Evolutionary conservation across 192 early-diverging fungal species (phyloP).

Genomic region (Backusella parvicylindrica): DNA sequence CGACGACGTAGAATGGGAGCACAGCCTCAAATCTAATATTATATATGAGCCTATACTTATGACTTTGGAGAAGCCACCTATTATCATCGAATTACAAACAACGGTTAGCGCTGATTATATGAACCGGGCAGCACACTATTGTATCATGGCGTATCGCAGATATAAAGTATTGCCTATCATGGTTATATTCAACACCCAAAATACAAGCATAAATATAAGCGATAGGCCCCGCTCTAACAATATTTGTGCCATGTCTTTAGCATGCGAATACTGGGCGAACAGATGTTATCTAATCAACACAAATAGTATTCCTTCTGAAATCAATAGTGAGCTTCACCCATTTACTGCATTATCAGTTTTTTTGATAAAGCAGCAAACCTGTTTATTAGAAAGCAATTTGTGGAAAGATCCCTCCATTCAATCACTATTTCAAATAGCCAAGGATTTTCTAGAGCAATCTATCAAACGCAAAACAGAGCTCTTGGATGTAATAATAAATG

Average conservation of each 20-base stretch:
- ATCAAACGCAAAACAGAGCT: constrained; percentile 5
- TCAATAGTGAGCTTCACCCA: background rate
- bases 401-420: constrained; percentile 3
- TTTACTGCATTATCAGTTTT: constrained; percentile 8
- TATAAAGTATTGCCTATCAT: constrained; percentile 1
- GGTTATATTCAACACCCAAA: constrained; percentile 6
- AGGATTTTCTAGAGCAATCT: constrained; percentile 6
- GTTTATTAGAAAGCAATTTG: constrained; percentile 7
- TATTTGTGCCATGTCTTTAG: constrained; percentile 2
- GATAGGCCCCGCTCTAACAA: background rate
- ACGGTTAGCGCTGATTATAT: background rate
- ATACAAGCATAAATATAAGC: background rate
- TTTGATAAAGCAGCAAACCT: background rate
- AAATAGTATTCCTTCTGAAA: background rate
- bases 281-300: background rate
- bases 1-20: background rate
- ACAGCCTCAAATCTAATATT: background rate
- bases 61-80: background rate
- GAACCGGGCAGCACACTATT: background rate
- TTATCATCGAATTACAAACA: constrained; percentile 4
- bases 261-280: constrained; percentile 8
- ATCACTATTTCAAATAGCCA: constrained; percentile 11
- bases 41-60: background rate
- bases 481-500: background rate
- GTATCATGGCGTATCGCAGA: constrained; percentile 4